These are phyloP conservation scores for Pseudisothecium myosuroides DNA, from an alignment of 225 moss, liverwort and hornwort genomes.

Conservation along the genomic window DNA sequence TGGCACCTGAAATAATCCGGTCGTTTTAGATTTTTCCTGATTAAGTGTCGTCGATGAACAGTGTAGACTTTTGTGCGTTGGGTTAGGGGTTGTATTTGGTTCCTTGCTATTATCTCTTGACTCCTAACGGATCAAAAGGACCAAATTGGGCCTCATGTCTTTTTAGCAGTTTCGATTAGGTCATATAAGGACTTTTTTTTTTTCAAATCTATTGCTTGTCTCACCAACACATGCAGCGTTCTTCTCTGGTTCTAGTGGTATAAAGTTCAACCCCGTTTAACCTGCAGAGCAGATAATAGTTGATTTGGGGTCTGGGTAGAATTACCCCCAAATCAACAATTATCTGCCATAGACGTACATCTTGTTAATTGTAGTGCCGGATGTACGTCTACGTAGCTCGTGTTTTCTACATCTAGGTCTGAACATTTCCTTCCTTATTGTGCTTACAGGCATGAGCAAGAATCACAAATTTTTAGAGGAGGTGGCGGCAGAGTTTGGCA, in stretches of 20 bases:
- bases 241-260: background rate
- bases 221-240: background rate
- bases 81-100: background rate
- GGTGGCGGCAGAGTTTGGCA: constrained; percentile 50
- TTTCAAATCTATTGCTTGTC: background rate
- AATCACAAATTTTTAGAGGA: constrained; percentile 69
- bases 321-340: background rate
- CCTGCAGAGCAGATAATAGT: background rate
- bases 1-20: background rate
- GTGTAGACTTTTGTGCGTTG: background rate
- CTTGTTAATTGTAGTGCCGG: background rate
- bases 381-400: background rate
- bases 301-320: background rate
- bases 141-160: background rate
- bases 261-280: background rate
- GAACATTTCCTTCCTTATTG: background rate
- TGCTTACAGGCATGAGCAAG: constrained; percentile 70
- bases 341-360: background rate
- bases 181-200: background rate
- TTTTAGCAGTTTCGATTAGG: background rate
- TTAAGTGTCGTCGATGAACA: background rate
- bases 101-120: background rate
- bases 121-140: background rate
- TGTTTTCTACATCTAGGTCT: background rate
- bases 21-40: background rate